A percentile compares a stretch with the other conserved stretches of the same genome.
Evolutionary conservation across 345 rosid species (phyloP).

Genomic region (Euphorbia tirucalli): DNA sequence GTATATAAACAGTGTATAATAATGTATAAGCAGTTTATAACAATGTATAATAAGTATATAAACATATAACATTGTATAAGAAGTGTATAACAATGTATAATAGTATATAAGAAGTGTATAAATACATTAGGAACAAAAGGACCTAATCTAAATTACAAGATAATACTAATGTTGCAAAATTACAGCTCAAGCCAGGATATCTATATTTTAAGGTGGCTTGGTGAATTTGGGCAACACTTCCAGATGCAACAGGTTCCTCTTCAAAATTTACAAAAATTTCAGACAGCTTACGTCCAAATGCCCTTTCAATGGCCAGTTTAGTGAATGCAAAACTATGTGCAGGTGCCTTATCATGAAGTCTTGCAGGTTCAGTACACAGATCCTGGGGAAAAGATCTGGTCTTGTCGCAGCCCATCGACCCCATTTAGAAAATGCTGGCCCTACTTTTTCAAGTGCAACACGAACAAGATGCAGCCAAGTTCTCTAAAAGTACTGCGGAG

Average conservation of each 20-base stretch:
- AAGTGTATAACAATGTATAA: no score
- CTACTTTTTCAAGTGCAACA: conserved; percentile 26
- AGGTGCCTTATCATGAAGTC: conserved; percentile 33
- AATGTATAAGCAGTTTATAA: no score
- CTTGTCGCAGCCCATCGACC: conserved; percentile 38
- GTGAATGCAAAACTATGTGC: conserved; percentile 26
- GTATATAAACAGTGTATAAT: no score
- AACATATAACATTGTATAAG: no score
- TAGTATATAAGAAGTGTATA: no score
- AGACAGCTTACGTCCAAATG: conserved; percentile 29
- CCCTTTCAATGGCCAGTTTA: conserved; percentile 26
- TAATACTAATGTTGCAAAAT: no score
- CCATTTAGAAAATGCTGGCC: conserved; percentile 36
- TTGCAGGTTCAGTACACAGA: conserved; percentile 24
- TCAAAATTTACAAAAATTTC: conserved; percentile 29
- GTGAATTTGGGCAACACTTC: conserved; percentile 37
- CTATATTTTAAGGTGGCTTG: conserved; percentile 25
- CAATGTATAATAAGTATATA: no score
- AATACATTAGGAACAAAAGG: no score
- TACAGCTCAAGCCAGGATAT: no score
- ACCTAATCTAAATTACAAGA: no score
- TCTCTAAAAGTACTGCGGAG: conserved; percentile 20
- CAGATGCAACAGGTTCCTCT: conserved; percentile 33
- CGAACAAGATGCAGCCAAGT: conserved; percentile 25
- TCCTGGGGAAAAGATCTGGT: conserved; percentile 33